Percentiles rank a stretch among this genome's conserved stretches.
Evolutionary conservation across 208 protist genomes (phyloP).

Genomic region (Leishmania guyanensis): DNA sequence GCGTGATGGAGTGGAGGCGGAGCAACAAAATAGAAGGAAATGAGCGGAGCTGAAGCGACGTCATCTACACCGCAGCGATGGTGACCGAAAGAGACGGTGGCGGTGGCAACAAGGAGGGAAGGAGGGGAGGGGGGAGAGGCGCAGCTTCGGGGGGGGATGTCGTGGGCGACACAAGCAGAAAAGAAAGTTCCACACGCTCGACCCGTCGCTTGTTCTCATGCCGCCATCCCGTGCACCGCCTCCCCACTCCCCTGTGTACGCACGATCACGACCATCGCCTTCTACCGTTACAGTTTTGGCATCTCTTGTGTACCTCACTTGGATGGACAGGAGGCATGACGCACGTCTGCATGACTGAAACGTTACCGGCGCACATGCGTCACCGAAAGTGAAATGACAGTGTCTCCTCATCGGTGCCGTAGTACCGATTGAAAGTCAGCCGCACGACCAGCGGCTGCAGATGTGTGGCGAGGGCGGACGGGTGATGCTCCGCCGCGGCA

Average conservation of each 20-base stretch:
- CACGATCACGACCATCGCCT: neutral
- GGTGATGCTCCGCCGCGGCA: constrained; percentile 32
- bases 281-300: neutral
- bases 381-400: constrained; percentile 31
- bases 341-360: neutral
- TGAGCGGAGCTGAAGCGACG: neutral
- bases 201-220: neutral
- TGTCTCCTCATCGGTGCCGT: constrained; percentile 46
- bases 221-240: neutral
- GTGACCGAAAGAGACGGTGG: neutral
- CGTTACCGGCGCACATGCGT: neutral
- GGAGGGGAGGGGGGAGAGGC: neutral
- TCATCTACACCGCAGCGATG: neutral
- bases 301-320: neutral
- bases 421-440: constrained; percentile 87
- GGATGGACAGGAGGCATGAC: neutral
- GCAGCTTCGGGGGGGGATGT: neutral
- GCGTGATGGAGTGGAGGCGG: neutral
- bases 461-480: constrained; percentile 35
- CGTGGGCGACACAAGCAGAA: neutral
- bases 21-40: neutral
- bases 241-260: neutral
- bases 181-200: neutral
- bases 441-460: constrained; percentile 65
- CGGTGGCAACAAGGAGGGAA: neutral